phyloP scores from a whole-genome alignment of 805 yeast species.

The Candida boidinii region DNA sequence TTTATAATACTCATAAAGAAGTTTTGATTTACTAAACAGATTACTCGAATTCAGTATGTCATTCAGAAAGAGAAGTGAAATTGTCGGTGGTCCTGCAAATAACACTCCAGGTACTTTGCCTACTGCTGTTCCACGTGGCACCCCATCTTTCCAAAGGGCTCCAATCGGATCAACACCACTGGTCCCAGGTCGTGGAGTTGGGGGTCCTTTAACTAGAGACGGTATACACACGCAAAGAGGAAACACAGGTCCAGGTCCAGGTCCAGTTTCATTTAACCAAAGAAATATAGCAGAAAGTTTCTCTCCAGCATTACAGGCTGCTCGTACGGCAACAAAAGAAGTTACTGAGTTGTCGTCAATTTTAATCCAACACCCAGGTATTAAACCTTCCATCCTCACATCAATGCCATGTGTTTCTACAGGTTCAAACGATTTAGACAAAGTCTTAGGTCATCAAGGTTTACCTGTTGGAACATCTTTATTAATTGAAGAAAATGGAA shows the following conservation, averaged over 20 bases:
- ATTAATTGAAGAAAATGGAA: conserved; percentile 73
- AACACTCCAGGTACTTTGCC: background rate
- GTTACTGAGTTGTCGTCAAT: background rate
- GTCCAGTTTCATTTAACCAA: no score
- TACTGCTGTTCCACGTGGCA: background rate
- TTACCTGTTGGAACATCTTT: conserved; percentile 69
- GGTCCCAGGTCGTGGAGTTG: conserved; percentile 5
- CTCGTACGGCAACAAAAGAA: background rate
- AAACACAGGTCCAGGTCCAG: no score
- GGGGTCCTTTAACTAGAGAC: background rate
- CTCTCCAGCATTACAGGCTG: background rate
- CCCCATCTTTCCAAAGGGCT: conserved; percentile 1
- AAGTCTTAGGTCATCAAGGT: conserved; percentile 71
- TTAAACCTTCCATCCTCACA: conserved; percentile 69
- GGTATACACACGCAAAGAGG: no score
- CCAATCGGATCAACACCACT: background rate
- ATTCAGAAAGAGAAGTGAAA: conserved; percentile 50
- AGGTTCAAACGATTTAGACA: conserved; percentile 72
- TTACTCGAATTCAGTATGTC: conserved; percentile 33
- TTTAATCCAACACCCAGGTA: conserved; percentile 39
- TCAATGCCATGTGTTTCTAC: conserved; percentile 75
- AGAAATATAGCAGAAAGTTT: no score
- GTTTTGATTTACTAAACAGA: no score
- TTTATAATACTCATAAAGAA: no score
- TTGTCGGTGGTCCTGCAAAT: conserved; percentile 19